Evolutionary conservation across 2,329 filamentous ascomycete species (phyloP).

Genomic region (Penicillium sclerotiorum): DNA sequence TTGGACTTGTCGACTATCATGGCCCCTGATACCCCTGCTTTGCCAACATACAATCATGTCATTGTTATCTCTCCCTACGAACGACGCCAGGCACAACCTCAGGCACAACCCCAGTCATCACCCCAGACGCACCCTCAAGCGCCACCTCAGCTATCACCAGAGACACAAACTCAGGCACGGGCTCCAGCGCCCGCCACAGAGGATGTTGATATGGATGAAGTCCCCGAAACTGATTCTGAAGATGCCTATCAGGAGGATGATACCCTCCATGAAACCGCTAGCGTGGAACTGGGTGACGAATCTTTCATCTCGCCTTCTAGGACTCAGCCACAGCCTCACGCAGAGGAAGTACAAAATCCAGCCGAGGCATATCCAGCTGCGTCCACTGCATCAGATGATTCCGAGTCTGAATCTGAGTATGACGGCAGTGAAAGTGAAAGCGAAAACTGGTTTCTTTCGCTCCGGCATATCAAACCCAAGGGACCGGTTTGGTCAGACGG

Average conservation of each 20-base stretch:
- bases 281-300: constrained; percentile 41
- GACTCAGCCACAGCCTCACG: constrained; percentile 2
- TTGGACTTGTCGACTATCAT: no score
- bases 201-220: constrained; percentile 4
- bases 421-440: no score
- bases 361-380: background rate
- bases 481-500: constrained; percentile 35
- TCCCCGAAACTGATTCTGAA: constrained; percentile 15
- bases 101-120: no score
- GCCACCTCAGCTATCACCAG: background rate
- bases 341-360: background rate
- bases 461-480: constrained; percentile 26
- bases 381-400: constrained; percentile 4
- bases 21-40: no score
- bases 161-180: background rate
- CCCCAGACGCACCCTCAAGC: no score
- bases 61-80: no score
- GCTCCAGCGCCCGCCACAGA: no score
- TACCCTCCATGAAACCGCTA: constrained; percentile 36
- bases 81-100: no score
- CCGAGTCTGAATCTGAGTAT: constrained; percentile 7
- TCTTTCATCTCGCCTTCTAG: constrained; percentile 10
- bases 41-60: no score
- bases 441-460: constrained; percentile 36
- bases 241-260: constrained; percentile 13